phyloP scores from a whole-genome alignment of 73 alveolate genomes.

The Breviolum minutum region DNA sequence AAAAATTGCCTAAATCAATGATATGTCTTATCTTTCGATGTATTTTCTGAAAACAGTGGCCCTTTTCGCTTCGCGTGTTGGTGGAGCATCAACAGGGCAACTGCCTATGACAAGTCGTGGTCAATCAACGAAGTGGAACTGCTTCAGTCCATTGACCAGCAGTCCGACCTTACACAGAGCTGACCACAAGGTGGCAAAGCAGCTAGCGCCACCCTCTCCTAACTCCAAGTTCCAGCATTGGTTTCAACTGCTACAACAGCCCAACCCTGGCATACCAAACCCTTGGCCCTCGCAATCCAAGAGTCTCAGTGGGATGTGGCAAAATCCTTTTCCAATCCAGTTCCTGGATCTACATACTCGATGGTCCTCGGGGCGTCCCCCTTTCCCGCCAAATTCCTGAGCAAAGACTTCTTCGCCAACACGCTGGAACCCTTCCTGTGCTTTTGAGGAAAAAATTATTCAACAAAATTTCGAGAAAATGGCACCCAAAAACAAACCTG shows the following conservation, averaged over 20 bases:
- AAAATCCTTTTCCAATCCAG: constrained; percentile 87
- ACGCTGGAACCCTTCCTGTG: no score
- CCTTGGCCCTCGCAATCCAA: neutral
- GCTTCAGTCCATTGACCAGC: constrained; percentile 16
- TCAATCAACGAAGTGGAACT: neutral
- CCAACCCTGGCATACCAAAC: no score
- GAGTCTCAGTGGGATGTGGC: constrained; percentile 59
- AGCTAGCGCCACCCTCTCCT: neutral
- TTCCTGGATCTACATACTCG: constrained; percentile 86
- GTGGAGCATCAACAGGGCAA: neutral
- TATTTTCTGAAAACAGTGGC: no score
- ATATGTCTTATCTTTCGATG: no score
- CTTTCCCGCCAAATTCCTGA: constrained; percentile 65
- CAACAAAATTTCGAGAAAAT: neutral
- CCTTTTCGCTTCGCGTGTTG: neutral
- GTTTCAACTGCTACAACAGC: neutral
- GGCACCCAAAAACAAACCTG: no score
- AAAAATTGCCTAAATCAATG: no score
- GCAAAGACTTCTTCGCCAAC: neutral
- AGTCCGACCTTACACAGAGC: constrained; percentile 9
- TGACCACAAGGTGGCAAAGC: neutral
- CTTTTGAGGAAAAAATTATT: neutral
- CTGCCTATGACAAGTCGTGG: constrained; percentile 71
- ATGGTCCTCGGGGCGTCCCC: constrained; percentile 79
- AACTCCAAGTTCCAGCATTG: neutral